Evolutionary conservation across 2,329 filamentous ascomycete species (phyloP).

Genomic region (Akanthomyces dipterigenus): DNA sequence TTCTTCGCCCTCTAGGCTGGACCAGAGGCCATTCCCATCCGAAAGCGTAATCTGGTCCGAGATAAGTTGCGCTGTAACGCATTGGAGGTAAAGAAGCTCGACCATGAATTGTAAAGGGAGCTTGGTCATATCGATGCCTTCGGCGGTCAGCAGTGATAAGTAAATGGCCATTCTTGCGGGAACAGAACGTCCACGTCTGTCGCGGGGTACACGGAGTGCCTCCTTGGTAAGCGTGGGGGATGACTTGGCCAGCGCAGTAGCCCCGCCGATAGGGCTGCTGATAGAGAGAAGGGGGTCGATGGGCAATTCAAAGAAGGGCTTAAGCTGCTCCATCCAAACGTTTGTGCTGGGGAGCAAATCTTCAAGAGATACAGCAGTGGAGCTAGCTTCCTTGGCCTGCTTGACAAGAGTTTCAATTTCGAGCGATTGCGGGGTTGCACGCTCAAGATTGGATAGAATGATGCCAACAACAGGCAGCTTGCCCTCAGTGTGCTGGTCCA

Average conservation of each 20-base stretch:
- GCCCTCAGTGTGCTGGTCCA: constrained; percentile 38
- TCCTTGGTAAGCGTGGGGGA: constrained; percentile 15
- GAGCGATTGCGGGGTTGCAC: constrained; percentile 41
- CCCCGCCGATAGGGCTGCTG: constrained; percentile 65
- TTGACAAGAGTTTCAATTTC: constrained; percentile 47
- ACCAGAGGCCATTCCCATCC: constrained; percentile 41
- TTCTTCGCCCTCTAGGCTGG: constrained; percentile 29
- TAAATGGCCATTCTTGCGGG: constrained; percentile 73
- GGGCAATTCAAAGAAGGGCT: constrained; percentile 39
- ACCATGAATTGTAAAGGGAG: constrained; percentile 37
- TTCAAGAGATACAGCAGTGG: constrained; percentile 24
- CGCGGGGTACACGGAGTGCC: constrained; percentile 39
- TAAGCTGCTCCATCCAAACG: constrained; percentile 61
- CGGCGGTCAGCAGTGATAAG: constrained; percentile 49
- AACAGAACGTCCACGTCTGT: constrained; percentile 63
- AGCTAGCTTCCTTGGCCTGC: constrained; percentile 34
- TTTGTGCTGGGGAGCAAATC: constrained; percentile 56
- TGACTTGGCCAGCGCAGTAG: constrained; percentile 53
- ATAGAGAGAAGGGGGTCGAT: constrained; percentile 63
- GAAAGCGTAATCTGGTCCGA: constrained; percentile 46
- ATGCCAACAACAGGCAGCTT: constrained; percentile 42
- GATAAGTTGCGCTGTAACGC: constrained; percentile 43
- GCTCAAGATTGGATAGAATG: constrained; percentile 49
- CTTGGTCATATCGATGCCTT: constrained; percentile 30
- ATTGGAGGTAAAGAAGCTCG: constrained; percentile 46